A percentile compares a stretch with the other conserved stretches of the same genome.
These are phyloP conservation scores for Cupressus sempervirens DNA, from an alignment of 75 land plant genomes.

Conservation along the genomic window DNA sequence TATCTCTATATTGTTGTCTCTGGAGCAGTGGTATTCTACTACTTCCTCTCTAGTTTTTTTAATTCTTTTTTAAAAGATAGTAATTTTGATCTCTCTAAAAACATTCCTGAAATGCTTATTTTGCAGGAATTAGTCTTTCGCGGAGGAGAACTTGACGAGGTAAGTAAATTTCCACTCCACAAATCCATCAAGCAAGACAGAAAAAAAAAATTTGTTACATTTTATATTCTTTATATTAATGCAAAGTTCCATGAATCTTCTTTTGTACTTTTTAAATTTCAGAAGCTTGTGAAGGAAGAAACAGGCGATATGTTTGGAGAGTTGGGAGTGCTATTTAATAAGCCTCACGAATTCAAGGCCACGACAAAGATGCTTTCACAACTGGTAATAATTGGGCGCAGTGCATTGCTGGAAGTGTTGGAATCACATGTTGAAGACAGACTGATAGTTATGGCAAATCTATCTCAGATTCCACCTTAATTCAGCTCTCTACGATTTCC, in stretches of 20 bases:
- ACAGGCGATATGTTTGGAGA: conserved; percentile 36
- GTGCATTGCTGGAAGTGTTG: neutral
- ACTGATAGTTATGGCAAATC: neutral
- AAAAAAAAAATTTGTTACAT: too few species aligned
- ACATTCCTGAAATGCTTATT: neutral
- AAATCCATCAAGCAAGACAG: too few species aligned
- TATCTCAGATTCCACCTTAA: neutral
- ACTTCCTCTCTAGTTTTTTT: too few species aligned
- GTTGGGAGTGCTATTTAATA: conserved; percentile 28
- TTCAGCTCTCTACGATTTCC: too few species aligned
- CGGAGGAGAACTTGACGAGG: neutral
- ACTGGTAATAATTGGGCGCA: neutral
- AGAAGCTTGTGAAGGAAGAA: conserved; percentile 14
- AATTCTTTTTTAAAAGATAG: neutral
- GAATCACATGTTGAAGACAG: neutral
- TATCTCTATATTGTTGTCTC: conserved; percentile 28
- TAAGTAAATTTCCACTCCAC: neutral
- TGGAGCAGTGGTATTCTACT: conserved; percentile 19
- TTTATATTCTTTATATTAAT: too few species aligned
- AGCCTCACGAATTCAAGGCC: conserved; percentile 28
- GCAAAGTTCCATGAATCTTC: too few species aligned
- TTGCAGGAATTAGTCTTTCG: neutral
- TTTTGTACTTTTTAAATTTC: neutral
- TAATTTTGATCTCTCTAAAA: neutral
- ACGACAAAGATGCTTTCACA: conserved; percentile 32